Percentiles rank a stretch among this genome's conserved stretches.
These are phyloP conservation scores for Rhodocollybia butyracea DNA, from an alignment of 768 basidiomycete species.

Conservation along the genomic window DNA sequence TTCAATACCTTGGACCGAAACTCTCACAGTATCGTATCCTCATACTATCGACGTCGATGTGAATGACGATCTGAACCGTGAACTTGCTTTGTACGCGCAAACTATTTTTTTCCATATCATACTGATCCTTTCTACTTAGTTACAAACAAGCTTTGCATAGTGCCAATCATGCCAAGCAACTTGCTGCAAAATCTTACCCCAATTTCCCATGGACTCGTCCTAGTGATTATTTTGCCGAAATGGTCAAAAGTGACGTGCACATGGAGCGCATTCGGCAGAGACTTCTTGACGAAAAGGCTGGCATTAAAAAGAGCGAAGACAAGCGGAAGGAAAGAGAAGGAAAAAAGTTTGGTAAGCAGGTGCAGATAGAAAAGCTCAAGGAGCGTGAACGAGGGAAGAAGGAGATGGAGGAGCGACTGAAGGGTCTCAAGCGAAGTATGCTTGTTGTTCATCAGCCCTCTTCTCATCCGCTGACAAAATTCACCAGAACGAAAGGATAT, in stretches of 20 bases:
- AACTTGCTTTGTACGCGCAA: conserved; percentile 84
- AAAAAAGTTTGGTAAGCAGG: conserved; percentile 98
- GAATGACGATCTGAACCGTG: conserved; percentile 87
- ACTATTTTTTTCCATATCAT: neutral
- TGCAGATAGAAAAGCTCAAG: conserved; percentile 91
- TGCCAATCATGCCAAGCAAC: conserved; percentile 68
- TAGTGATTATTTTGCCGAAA: conserved; percentile 94
- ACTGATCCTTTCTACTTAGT: conserved; percentile 37
- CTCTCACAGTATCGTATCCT: conserved; percentile 69
- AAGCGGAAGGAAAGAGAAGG: conserved; percentile 89
- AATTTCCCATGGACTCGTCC: conserved; percentile 89
- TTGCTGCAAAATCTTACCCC: conserved; percentile 62
- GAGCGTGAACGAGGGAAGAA: conserved; percentile 89
- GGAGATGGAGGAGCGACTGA: conserved; percentile 83
- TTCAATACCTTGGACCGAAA: conserved; percentile 82
- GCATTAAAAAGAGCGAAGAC: conserved; percentile 89
- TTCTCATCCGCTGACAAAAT: neutral
- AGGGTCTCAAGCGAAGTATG: conserved; percentile 88
- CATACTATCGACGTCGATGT: conserved; percentile 73
- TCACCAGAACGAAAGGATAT: conserved; percentile 78
- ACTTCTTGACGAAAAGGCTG: conserved; percentile 82
- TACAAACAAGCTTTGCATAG: conserved; percentile 93
- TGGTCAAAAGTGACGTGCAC: conserved; percentile 96
- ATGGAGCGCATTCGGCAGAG: conserved; percentile 96
- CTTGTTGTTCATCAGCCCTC: conserved; percentile 11